A percentile compares a stretch with the other conserved stretches of the same genome.
Evolutionary conservation across 805 yeast genomes (phyloP).

Genomic region (Yarrowia bubula): DNA sequence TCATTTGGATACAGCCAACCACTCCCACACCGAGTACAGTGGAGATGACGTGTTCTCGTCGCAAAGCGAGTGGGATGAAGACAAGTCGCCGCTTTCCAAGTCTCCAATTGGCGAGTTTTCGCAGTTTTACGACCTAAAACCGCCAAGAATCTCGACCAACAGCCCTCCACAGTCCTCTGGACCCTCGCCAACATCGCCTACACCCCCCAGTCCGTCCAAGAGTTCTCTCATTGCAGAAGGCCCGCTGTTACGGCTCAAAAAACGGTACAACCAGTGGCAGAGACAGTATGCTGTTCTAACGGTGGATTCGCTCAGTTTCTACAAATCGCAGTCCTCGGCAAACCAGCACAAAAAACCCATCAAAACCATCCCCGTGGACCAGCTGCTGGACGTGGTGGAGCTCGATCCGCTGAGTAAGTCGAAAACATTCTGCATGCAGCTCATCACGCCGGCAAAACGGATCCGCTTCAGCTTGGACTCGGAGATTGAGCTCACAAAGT

Average conservation of each 20-base stretch:
- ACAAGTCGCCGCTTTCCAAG: conserved; percentile 14
- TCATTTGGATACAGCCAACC: not conserved
- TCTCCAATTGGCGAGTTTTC: not conserved
- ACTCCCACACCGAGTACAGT: conserved; percentile 28
- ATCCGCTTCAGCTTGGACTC: conserved; percentile 46
- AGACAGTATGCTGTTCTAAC: conserved; percentile 47
- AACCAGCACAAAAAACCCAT: conserved; percentile 31
- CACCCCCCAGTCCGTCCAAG: not conserved
- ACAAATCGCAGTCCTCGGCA: conserved; percentile 37
- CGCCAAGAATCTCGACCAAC: conserved; percentile 28
- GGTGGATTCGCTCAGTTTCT: conserved; percentile 44
- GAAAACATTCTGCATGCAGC: conserved; percentile 47
- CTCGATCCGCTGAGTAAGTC: conserved; percentile 48
- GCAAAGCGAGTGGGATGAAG: conserved; percentile 22
- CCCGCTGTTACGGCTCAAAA: conserved; percentile 43
- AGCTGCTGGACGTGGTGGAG: conserved; percentile 44
- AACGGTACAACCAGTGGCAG: conserved; percentile 51
- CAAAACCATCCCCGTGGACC: conserved; percentile 19
- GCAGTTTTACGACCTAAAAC: not conserved
- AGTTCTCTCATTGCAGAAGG: conserved; percentile 43
- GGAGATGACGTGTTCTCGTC: conserved; percentile 23
- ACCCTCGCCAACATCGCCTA: not conserved
- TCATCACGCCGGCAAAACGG: conserved; percentile 49
- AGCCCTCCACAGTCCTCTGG: not conserved
- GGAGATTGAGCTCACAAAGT: conserved; percentile 49